Conservation (phyloP, 176 grass and related monocot genomes). For the Oryza meyeriana region DNA sequence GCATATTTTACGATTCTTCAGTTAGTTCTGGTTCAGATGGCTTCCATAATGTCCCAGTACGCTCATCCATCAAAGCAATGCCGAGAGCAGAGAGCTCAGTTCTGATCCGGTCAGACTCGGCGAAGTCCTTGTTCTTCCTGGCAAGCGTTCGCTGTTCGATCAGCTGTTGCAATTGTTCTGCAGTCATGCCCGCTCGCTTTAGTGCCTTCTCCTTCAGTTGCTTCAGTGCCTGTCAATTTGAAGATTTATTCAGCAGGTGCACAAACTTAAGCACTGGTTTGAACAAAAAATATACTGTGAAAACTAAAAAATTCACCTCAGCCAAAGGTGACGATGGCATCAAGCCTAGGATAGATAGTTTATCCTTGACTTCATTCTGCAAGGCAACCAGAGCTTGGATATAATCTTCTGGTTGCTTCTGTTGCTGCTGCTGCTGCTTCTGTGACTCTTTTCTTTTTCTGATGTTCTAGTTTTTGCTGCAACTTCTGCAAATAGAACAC, state of each 20-base stretch:
- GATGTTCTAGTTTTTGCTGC: slow-evolving; percentile 12
- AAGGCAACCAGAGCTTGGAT: slow-evolving; percentile 49
- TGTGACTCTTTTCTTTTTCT: slow-evolving; percentile 27
- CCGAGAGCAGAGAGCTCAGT: slow-evolving; percentile 34
- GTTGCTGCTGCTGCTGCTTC: slow-evolving; percentile 29
- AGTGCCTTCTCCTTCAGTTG: slow-evolving; percentile 1
- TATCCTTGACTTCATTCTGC: slow-evolving; percentile 41
- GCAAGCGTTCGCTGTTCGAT: background rate
- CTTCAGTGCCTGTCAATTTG: background rate
- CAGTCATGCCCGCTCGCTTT: slow-evolving; percentile 35
- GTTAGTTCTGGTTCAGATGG: slow-evolving; percentile 44
- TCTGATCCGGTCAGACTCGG: slow-evolving; percentile 9
- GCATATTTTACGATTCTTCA: background rate
- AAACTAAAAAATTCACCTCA: slow-evolving; percentile 14
- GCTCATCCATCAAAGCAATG: slow-evolving; percentile 61
- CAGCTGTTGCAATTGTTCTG: slow-evolving; percentile 32
- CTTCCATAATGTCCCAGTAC: slow-evolving; percentile 36
- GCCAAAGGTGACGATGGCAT: slow-evolving; percentile 38
- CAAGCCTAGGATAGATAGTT: slow-evolving; percentile 41
- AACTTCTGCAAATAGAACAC: slow-evolving; percentile 3
- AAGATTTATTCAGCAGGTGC: background rate
- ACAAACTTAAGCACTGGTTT: background rate
- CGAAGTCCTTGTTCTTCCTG: slow-evolving; percentile 16
- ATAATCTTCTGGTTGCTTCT: slow-evolving; percentile 12
- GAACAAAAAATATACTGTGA: background rate